Conservation (phyloP, 495 filamentous ascomycete genomes). For the Ramalina peruviana region DNA sequence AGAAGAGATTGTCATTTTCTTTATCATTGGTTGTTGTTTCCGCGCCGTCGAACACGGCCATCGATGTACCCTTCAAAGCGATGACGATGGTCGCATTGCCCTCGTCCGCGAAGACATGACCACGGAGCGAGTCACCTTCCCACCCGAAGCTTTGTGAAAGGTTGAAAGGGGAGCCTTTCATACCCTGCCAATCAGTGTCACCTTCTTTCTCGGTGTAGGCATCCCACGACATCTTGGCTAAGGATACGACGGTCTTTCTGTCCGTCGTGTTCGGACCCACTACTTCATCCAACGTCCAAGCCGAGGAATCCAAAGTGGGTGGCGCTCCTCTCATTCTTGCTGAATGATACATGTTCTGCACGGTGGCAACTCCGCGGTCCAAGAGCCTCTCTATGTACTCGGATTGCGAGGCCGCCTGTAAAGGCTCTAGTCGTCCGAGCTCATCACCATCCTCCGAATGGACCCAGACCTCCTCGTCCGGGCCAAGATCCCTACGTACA, state of each 20-base stretch:
- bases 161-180: conserved; percentile 59
- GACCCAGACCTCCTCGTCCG: conserved; percentile 42
- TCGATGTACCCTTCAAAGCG: conserved; percentile 78
- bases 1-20: conserved; percentile 91
- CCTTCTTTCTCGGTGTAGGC: conserved; percentile 67
- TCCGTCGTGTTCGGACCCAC: conserved; percentile 71
- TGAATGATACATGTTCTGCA: conserved; percentile 61
- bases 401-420: conserved; percentile 41
- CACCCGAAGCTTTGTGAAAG: conserved; percentile 77
- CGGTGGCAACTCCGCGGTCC: conserved; percentile 58
- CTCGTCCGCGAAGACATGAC: conserved; percentile 82
- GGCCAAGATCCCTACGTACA: conserved; percentile 54
- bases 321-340: conserved; percentile 49
- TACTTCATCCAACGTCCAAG: conserved; percentile 75
- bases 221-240: conserved; percentile 77
- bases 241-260: conserved; percentile 66
- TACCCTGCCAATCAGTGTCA: conserved; percentile 69
- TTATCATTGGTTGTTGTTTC: conserved; percentile 97
- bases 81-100: conserved; percentile 79
- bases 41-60: conserved; percentile 82
- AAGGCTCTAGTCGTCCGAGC: conserved; percentile 21
- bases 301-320: conserved; percentile 45
- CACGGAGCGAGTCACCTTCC: conserved; percentile 76
- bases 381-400: conserved; percentile 64
- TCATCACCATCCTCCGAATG: conserved; percentile 51